These are phyloP conservation scores for Mucor irregularis DNA, from an alignment of 371 early-diverging fungal genomes.

Conservation along the genomic window DNA sequence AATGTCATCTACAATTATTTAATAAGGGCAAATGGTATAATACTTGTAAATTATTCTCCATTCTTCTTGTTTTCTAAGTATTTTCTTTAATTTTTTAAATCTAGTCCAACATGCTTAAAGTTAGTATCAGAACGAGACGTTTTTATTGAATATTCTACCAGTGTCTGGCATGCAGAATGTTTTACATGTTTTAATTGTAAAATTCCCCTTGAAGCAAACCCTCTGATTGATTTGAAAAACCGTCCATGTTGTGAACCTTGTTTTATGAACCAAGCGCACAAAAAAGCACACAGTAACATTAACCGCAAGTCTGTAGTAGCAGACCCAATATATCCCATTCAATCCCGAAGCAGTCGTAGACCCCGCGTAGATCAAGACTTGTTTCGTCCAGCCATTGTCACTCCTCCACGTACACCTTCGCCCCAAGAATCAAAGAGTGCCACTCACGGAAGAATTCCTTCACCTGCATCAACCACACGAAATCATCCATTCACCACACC, in stretches of 20 bases:
- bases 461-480: too few species aligned
- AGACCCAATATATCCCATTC: background rate
- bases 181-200: constrained; percentile 47
- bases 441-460: too few species aligned
- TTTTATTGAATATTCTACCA: constrained; percentile 45
- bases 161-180: constrained; percentile 55
- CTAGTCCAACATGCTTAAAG: constrained; percentile 44
- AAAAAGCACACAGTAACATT: constrained; percentile 1
- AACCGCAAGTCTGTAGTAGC: too few species aligned
- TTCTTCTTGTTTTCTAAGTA: constrained; percentile 12
- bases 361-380: constrained; percentile 8
- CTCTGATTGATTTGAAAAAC: constrained; percentile 61
- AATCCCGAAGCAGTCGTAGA: background rate
- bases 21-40: constrained; percentile 38
- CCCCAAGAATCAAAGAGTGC: too few species aligned
- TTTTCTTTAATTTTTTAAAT: background rate
- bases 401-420: constrained; percentile 19
- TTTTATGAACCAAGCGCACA: constrained; percentile 44
- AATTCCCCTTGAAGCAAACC: constrained; percentile 31
- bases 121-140: constrained; percentile 42
- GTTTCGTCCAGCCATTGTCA: background rate
- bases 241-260: constrained; percentile 70
- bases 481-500: too few species aligned
- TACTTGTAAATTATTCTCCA: constrained; percentile 12
- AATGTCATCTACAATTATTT: constrained; percentile 33